Conservation (phyloP, 441 rosid species). For the Pelargonium australe region DNA sequence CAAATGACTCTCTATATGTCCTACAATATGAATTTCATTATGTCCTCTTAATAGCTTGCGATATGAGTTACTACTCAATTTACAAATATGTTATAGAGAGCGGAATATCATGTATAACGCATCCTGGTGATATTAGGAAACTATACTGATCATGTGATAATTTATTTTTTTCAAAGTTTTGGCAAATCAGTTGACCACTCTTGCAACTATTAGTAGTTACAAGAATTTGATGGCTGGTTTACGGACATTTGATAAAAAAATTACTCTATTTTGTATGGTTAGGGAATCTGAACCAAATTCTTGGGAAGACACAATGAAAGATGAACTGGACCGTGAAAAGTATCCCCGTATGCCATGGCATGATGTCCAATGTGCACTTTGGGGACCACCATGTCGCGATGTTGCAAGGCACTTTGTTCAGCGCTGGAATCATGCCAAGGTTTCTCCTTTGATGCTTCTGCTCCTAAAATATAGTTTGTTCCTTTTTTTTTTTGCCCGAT, state of each 20-base stretch:
- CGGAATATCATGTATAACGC: neutral
- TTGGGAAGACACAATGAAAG: conserved; percentile 96
- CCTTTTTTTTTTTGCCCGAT: neutral
- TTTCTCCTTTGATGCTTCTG: conserved; percentile 23
- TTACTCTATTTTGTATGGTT: conserved; percentile 13
- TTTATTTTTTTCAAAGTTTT: neutral
- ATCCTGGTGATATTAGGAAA: neutral
- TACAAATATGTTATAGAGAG: neutral
- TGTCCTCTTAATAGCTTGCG: conserved; percentile 4
- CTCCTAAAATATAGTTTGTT: conserved; percentile 4
- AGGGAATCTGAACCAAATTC: conserved; percentile 99
- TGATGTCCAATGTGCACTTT: conserved; percentile 97
- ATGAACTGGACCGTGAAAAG: conserved; percentile 83
- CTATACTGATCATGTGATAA: neutral
- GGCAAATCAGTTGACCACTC: neutral
- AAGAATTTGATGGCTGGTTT: neutral
- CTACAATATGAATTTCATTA: conserved; percentile 6
- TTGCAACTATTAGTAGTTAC: neutral
- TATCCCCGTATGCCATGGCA: conserved; percentile 99
- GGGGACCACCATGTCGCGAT: conserved; percentile 99
- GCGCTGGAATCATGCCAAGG: conserved; percentile 99
- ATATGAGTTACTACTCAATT: neutral
- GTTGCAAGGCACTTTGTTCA: conserved; percentile 97
- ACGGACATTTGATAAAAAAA: neutral
- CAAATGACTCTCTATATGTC: neutral